Base-by-base conservation (phyloP, 2,329 filamentous ascomycete genomes). In the Pseudohalonectria lignicola region DNA sequence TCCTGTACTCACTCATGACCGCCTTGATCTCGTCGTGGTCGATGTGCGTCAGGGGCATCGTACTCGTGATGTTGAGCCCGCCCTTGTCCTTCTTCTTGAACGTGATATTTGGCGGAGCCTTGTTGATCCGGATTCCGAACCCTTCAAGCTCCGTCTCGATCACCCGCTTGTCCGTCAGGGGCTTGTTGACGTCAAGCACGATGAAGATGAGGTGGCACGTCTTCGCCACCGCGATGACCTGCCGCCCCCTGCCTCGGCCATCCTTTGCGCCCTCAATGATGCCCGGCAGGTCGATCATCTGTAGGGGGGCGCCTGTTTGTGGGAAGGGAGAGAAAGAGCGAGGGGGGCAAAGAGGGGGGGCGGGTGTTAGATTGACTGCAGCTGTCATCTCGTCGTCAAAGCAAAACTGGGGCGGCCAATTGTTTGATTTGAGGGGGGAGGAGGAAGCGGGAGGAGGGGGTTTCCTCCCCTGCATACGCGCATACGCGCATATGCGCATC, bases 71-170 rank as follows among this genome's bases (percentile, higher is more conserved):
- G 54, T 85, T 88, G 55, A 98, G 78, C 26, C 92, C 92, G 49
- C 92, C 92, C 66, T 96, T 96, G 63, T 98, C 92, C 71, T 98
- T 98, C 72, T 98, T 98, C 66, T 82, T 93, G 71, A 95, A 94
- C n/a, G 92, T 85, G 53, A 98, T 98, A 59, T 98, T 98, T 30
- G 92, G 92, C 19, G 92, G 92, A 51, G 79, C 67, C 69, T 96
- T 98, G 71, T 98, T 98, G 68, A 96, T 90, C 40, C 92, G 77
- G 56, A 98, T 95, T 25, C 92, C 92, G 53, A 98, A 98, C 7
- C 92, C 92, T 60, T 98, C 92, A 57, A 98, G 64, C 66, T 98
- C 92, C 37, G 77, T 73, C 64, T 98, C 92, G 54, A 98, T 98
- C 45, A 98, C 73, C 43, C 86, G 78, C 70, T 98, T 98, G 64